Percentiles rank a stretch among this genome's conserved stretches.
Evolutionary conservation across 768 basidiomycete genomes (phyloP).

Genomic region (Lyophyllum shimeji): DNA sequence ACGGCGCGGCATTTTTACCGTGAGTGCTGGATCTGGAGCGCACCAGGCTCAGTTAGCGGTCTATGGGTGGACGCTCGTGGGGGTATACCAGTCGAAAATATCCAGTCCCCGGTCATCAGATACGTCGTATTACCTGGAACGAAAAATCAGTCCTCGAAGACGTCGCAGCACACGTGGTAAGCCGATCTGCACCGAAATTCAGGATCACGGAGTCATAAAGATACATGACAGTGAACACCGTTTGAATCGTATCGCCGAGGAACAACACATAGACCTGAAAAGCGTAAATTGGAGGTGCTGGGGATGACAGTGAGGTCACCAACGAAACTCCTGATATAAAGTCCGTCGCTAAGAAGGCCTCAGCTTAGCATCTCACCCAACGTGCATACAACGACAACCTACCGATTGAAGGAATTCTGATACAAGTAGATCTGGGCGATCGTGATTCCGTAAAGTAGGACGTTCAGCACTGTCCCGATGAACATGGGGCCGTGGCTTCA

Average conservation of each 20-base stretch:
- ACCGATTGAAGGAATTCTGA: slow-evolving; percentile 33
- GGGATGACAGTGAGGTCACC: slow-evolving; percentile 9
- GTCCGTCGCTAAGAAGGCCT: slow-evolving; percentile 33
- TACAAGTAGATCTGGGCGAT: slow-evolving; percentile 49
- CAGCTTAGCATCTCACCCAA: background rate
- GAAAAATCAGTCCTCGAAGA: background rate
- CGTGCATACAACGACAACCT: background rate
- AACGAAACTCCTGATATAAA: slow-evolving; percentile 48
- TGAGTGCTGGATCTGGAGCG: slow-evolving; percentile 14
- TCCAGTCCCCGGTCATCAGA: slow-evolving; percentile 9
- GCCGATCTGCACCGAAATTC: slow-evolving; percentile 37
- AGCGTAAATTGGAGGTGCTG: background rate
- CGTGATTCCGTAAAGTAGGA: slow-evolving; percentile 50
- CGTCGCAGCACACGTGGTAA: background rate
- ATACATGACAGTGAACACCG: slow-evolving; percentile 42
- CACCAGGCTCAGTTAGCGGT: background rate
- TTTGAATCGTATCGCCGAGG: slow-evolving; percentile 49
- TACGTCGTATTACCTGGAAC: background rate
- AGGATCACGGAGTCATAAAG: slow-evolving; percentile 47
- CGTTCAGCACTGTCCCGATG: slow-evolving; percentile 46
- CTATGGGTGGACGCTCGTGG: background rate
- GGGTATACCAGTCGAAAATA: slow-evolving; percentile 12
- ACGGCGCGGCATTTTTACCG: slow-evolving; percentile 2
- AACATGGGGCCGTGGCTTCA: slow-evolving; percentile 49
- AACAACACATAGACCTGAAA: slow-evolving; percentile 41